Evolutionary conservation across 2,329 filamentous ascomycete species (phyloP).

Genomic region (Nothopassalora personata): DNA sequence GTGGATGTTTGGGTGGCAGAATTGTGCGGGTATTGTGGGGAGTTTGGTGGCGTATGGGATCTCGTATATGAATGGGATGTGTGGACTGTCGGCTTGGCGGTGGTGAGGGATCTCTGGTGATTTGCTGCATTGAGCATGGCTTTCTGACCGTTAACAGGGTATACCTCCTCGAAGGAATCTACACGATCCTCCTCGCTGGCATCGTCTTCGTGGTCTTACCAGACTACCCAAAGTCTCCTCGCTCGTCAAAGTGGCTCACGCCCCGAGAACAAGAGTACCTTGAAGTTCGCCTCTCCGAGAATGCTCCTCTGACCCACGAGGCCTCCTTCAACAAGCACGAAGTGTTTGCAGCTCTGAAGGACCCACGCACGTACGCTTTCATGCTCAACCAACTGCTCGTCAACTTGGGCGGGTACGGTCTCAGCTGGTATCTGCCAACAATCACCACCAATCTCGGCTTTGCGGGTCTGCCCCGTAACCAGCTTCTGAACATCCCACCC

Average conservation of each 20-base stretch:
- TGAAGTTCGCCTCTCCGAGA: constrained; percentile 41
- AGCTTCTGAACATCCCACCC: constrained; percentile 40
- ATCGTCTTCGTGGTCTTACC: constrained; percentile 47
- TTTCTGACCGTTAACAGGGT: constrained; percentile 40
- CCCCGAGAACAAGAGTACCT: constrained; percentile 46
- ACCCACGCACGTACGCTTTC: constrained; percentile 36
- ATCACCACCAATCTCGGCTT: constrained; percentile 59
- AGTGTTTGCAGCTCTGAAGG: constrained; percentile 48
- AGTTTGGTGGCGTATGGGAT: constrained; percentile 31
- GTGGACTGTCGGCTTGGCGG: constrained; percentile 42
- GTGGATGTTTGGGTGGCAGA: constrained; percentile 40
- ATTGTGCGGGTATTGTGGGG: constrained; percentile 24
- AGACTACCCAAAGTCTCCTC: constrained; percentile 42
- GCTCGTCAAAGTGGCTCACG: constrained; percentile 47
- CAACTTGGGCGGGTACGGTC: constrained; percentile 52
- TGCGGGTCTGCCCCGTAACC: constrained; percentile 44
- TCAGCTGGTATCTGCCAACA: constrained; percentile 44
- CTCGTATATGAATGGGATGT: constrained; percentile 48
- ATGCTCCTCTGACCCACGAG: constrained; percentile 39
- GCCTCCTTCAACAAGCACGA: constrained; percentile 54
- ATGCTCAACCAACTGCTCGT: constrained; percentile 53
- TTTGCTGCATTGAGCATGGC: neutral
- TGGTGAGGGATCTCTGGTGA: neutral
- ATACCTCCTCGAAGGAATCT: constrained; percentile 58
- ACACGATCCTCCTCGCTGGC: constrained; percentile 46